Evolutionary conservation across 2,329 filamentous ascomycete genomes (phyloP).

Genomic region (Trichoderma sp.): DNA sequence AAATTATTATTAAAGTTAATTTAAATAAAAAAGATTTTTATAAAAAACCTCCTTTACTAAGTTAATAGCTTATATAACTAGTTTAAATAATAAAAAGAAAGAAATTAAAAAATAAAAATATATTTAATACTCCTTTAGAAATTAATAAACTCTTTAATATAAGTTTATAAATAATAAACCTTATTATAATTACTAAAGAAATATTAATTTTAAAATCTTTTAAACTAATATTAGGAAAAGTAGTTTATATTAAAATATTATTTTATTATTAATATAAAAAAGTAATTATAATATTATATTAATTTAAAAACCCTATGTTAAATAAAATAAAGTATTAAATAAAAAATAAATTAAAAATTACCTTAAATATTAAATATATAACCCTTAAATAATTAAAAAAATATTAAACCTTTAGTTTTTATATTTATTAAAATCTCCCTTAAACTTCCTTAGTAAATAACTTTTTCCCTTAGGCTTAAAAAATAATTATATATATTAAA

Average conservation of each 20-base stretch:
- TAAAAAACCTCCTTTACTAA: no score
- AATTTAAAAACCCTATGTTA: background rate
- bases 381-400: background rate
- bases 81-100: no score
- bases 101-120: no score
- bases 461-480: no score
- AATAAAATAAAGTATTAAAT: background rate
- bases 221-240: background rate
- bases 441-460: background rate
- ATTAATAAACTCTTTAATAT: no score
- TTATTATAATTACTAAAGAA: background rate
- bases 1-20: no score
- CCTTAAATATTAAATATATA: background rate
- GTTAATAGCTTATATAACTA: no score
- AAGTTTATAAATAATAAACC: no score
- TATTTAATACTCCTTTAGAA: no score
- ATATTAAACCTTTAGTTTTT: background rate
- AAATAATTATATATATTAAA: no score
- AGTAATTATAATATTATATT: background rate
- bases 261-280: background rate
- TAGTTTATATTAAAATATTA: no score
- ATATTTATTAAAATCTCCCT: background rate
- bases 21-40: no score
- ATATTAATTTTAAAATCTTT: background rate
- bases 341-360: background rate